Evolutionary conservation across 202 grass and related monocot genomes (phyloP).

Genomic region (Eragrostis tef): DNA sequence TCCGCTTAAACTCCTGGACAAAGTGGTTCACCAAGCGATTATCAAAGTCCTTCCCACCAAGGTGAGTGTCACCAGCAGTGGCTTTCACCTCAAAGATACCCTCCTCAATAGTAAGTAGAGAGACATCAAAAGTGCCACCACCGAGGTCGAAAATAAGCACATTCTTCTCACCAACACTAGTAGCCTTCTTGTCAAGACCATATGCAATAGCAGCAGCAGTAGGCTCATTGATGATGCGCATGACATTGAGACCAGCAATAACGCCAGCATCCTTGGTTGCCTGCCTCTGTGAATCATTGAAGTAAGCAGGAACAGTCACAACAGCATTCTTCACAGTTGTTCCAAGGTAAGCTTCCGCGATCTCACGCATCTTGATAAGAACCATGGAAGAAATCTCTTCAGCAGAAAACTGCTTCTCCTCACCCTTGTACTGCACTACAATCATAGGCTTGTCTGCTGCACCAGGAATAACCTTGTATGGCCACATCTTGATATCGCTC

Average conservation of each 20-base stretch:
- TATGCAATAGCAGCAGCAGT: constrained; percentile 81
- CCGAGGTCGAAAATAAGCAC: constrained; percentile 83
- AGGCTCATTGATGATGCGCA: constrained; percentile 84
- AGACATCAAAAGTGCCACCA: constrained; percentile 79
- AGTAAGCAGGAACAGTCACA: constrained; percentile 76
- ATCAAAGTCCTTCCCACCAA: constrained; percentile 79
- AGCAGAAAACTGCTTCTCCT: constrained; percentile 74
- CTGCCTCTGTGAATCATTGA: constrained; percentile 81
- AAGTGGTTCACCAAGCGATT: constrained; percentile 84
- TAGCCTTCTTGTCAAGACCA: constrained; percentile 77
- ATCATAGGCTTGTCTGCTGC: constrained; percentile 78
- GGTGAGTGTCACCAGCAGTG: constrained; percentile 73
- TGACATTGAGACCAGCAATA: constrained; percentile 80
- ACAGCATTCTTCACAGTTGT: constrained; percentile 68
- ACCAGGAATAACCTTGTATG: constrained; percentile 69
- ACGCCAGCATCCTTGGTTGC: constrained; percentile 85
- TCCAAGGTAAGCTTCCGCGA: constrained; percentile 74
- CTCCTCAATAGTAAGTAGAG: constrained; percentile 71
- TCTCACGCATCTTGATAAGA: constrained; percentile 77
- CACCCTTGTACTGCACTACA: constrained; percentile 78
- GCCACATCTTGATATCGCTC: constrained; percentile 76
- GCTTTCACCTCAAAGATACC: constrained; percentile 80
- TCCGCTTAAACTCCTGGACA: constrained; percentile 71
- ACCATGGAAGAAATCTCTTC: constrained; percentile 91
- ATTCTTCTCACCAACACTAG: constrained; percentile 74